These are phyloP conservation scores for Inga laurina DNA, from an alignment of 306 rosid genomes.

Conservation along the genomic window DNA sequence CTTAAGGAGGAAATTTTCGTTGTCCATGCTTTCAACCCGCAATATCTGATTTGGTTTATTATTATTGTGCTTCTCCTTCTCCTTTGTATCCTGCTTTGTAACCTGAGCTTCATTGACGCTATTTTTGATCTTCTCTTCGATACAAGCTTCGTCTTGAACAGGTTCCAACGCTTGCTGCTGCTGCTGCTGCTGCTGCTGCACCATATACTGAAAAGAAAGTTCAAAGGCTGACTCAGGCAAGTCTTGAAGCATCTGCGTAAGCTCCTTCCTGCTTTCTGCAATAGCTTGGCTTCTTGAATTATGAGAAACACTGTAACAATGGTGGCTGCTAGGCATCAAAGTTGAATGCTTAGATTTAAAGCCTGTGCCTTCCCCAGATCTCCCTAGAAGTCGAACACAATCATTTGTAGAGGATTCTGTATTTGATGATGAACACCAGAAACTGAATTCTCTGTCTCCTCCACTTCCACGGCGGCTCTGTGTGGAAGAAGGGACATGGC, in stretches of 20 bases:
- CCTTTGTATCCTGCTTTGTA: slow-evolving; percentile 31
- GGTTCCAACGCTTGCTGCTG: slow-evolving; percentile 34
- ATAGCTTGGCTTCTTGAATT: slow-evolving; percentile 43
- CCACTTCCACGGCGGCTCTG: slow-evolving; percentile 32
- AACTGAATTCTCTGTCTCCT: slow-evolving; percentile 54
- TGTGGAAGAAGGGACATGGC: slow-evolving; percentile 9
- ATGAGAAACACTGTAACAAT: slow-evolving; percentile 28
- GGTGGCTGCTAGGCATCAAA: slow-evolving; percentile 36
- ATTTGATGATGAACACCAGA: slow-evolving; percentile 50
- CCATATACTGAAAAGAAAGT: slow-evolving; percentile 74
- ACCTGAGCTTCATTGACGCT: slow-evolving; percentile 21
- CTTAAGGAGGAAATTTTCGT: slow-evolving; percentile 58
- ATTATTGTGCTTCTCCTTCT: neutral
- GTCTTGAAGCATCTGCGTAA: slow-evolving; percentile 56
- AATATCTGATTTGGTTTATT: slow-evolving; percentile 43
- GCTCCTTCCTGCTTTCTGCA: slow-evolving; percentile 49
- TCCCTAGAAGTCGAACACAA: slow-evolving; percentile 18
- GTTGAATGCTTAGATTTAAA: slow-evolving; percentile 34
- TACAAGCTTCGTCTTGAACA: slow-evolving; percentile 24
- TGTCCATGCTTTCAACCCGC: slow-evolving; percentile 60
- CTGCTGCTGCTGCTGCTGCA: slow-evolving; percentile 38
- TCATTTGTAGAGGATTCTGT: slow-evolving; percentile 8
- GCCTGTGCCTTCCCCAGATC: slow-evolving; percentile 15
- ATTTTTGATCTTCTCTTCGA: slow-evolving; percentile 2
- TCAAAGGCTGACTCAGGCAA: slow-evolving; percentile 64